phyloP scores from a whole-genome alignment of 1,284 basidiomycete species.

The Prillingera fragicola region DNA sequence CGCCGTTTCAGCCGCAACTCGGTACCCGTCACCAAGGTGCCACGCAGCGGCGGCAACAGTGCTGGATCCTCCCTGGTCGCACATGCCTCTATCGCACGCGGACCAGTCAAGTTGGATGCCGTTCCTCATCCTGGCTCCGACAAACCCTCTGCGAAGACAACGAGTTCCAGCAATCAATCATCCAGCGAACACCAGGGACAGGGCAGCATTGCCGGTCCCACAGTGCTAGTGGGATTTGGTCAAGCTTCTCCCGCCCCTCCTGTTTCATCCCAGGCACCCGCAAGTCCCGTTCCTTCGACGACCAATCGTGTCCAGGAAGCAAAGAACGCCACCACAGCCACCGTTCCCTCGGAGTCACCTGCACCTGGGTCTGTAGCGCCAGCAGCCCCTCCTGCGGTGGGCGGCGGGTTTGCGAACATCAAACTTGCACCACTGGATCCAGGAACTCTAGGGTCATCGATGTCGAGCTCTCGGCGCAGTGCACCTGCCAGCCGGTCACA shows the following conservation, averaged over 20 bases:
- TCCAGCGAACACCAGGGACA: background rate
- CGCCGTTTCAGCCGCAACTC: background rate
- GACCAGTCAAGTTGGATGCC: conserved; percentile 14
- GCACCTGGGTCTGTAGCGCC: background rate
- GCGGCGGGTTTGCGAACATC: conserved; percentile 21
- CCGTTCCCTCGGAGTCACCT: background rate
- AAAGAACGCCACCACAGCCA: background rate
- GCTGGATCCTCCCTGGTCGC: conserved; percentile 10
- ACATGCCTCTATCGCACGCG: conserved; percentile 15
- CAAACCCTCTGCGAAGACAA: too few relatives aligned
- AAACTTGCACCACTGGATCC: conserved; percentile 30
- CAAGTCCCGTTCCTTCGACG: conserved; percentile 16
- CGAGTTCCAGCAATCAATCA: too few relatives aligned
- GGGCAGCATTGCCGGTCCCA: too few relatives aligned
- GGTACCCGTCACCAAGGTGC: background rate
- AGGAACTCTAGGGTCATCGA: conserved; percentile 7
- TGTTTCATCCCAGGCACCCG: conserved; percentile 5
- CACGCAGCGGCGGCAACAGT: background rate
- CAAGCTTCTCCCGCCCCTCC: background rate
- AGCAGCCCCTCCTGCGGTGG: background rate
- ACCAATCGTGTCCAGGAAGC: background rate
- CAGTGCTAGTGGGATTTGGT: too few relatives aligned
- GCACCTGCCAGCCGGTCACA: conserved; percentile 12
- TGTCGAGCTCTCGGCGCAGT: conserved; percentile 5
- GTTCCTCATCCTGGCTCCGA: conserved; percentile 9